phyloP scores from a whole-genome alignment of 176 grass and related monocot species.

The Saccharum officinarum region DNA sequence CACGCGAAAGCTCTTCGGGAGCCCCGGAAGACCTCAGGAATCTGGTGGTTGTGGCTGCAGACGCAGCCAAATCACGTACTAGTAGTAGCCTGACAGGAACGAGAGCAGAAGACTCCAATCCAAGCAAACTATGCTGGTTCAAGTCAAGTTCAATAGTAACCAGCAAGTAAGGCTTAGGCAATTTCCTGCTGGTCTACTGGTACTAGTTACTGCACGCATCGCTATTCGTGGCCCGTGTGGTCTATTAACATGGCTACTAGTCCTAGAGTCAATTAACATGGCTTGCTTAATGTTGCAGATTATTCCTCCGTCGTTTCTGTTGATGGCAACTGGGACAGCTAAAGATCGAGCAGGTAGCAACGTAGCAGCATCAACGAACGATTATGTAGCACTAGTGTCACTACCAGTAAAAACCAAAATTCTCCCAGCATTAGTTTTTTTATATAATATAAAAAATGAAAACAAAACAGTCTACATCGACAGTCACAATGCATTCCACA shows the following conservation, averaged over 20 bases:
- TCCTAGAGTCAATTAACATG: background rate
- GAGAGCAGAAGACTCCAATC: background rate
- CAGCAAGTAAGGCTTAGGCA: background rate
- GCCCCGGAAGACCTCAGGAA: background rate
- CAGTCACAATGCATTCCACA: conserved; percentile 4
- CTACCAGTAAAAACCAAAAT: background rate
- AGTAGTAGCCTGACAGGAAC: background rate
- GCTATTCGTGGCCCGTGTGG: background rate
- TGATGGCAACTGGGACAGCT: conserved; percentile 24
- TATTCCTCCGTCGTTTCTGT: background rate
- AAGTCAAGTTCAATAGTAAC: background rate
- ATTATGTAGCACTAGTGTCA: background rate
- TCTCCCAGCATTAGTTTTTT: background rate
- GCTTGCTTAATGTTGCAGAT: background rate
- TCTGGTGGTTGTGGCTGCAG: background rate
- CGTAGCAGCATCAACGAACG: background rate
- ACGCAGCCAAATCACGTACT: background rate
- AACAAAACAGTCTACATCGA: background rate
- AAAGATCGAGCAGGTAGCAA: background rate
- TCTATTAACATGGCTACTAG: background rate
- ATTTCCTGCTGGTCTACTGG: background rate
- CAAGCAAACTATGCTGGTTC: background rate
- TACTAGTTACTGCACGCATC: background rate
- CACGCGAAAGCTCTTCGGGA: background rate
- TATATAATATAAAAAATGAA: background rate